Base-by-base conservation (phyloP, 192 early-diverging fungal species). In the Phlyctochytrium bullatum region DNA sequence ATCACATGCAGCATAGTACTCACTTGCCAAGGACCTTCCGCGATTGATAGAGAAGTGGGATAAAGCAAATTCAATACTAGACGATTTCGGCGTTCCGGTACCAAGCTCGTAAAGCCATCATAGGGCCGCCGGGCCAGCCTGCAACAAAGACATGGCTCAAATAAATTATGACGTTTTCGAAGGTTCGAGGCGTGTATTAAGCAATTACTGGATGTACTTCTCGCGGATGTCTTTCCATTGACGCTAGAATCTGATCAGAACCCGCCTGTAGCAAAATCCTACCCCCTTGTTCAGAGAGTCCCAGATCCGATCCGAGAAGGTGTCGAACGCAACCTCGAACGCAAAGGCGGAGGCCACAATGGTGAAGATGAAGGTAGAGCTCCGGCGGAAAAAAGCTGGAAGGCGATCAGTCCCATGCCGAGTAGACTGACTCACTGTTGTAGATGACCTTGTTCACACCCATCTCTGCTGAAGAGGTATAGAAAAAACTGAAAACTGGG, bases 141-240 rank as follows among this genome's bases (percentile, higher is more conserved):
- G n/a, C n/a, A n/a, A n/a, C n/a, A n/a, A n/a, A n/a, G n/a, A n/a
- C n/a, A n/a, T n/a, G n/a, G n/a, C n/a, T n/a, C n/a, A n/a, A n/a
- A n/a, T n/a, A n/a, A n/a, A n/a, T n/a, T n/a, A n/a, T n/a, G n/a
- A n/a, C n/a, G n/a, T n/a, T n/a, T n/a, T n/a, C n/a, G n/a, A n/a
- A n/a, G n/a, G n/a, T n/a, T n/a, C n/a, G n/a, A n/a, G n/a, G n/a
- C n/a, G n/a, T n/a, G n/a, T n/a, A n/a, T n/a, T n/a, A n/a, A n/a
- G n/a, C n/a, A n/a, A n/a, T 62, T 74, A 36, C 34, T 66, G 64
- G 52, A 66, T 72, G 76, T 87, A 91, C 76, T 88, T 88, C 77
- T 78, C 73, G 64, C 86, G 79, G 70, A 92, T 90, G 65, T 92
- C 90, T 82, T 92, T 89, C 88, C 88, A 92, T 83, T 92, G 90